Base-by-base conservation (phyloP, 371 early-diverging fungal species). In the Mortierella sp. region DNA sequence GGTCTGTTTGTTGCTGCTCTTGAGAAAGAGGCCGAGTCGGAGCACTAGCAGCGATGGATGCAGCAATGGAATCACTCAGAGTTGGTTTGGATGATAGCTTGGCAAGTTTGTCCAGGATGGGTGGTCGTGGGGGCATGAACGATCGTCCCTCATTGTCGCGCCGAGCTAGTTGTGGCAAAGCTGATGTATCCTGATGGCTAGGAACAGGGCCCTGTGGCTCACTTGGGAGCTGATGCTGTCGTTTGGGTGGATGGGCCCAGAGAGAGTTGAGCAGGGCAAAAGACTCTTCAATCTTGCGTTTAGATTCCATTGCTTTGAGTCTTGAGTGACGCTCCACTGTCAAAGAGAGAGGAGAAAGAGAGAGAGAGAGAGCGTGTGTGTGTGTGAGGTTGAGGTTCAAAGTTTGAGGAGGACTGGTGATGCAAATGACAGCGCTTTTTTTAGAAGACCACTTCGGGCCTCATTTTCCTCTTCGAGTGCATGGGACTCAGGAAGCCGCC, bases 251-350 rank as follows among this genome's bases (percentile, higher is more conserved):
- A 23, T 71, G 72, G 23, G 70, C 80, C 59, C 72, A 61, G 37
- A 79, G 66, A 15, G 80, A 79, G 64, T 79, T 79, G 57, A 79
- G 80, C 12, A 79, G 56, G 0, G 80, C 73, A 44, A 79, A 30
- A 1, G 80, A 79, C 60, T 79, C 70, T 4, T 79, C 80, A 28
- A 79, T 56, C 64, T 79, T 79, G 43, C 73, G 66, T 60, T 72
- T 79, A 2, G 72, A 47, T 23, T 71, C 72, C 1, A 16, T 44
- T 25, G 28, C 45, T 25, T 9, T 5, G 9, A 9, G 37, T 37
- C 37, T 37, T 37, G 37, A 37, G 9, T 37, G 9, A 5, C 37
- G 3, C 37, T 37, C 9, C 9, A 9, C 37, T 37, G 37, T 37
- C 37, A 37, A 9, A 37, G 37, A 37, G 37, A 37, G 37, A 37